Conservation (phyloP, 1,139 yeast species). For the Geotrichum siamense region DNA sequence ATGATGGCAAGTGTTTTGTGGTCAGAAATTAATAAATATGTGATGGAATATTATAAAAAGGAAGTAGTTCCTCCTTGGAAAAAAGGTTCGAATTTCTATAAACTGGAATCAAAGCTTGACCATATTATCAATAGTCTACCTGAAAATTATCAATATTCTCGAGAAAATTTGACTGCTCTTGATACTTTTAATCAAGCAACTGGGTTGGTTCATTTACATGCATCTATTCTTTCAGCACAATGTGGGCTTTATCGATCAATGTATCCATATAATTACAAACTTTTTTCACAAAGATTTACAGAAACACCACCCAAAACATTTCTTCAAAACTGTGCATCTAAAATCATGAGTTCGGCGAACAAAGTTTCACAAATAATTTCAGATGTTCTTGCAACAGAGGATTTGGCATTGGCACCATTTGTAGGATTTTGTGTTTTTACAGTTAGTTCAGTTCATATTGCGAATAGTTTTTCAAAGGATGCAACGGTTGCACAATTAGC, state of each 20-base stretch:
- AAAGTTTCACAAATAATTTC: constrained; percentile 29
- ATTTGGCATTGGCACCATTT: constrained; percentile 35
- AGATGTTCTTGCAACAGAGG: constrained; percentile 31
- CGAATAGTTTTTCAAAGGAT: constrained; percentile 32
- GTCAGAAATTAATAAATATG: constrained; percentile 32
- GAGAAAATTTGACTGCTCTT: constrained; percentile 21
- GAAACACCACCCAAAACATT: constrained; percentile 29
- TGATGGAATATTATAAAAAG: constrained; percentile 20
- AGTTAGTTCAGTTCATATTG: constrained; percentile 35
- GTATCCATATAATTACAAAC: constrained; percentile 22
- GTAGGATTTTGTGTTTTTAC: constrained; percentile 35
- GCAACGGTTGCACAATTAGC: constrained; percentile 30
- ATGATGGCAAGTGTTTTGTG: constrained; percentile 30
- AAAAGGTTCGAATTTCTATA: constrained; percentile 20
- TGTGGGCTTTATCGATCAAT: constrained; percentile 27
- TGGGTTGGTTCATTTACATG: constrained; percentile 27
- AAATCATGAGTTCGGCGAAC: constrained; percentile 32
- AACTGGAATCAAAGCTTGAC: constrained; percentile 17
- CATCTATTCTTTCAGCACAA: constrained; percentile 23
- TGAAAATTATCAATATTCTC: constrained; percentile 23
- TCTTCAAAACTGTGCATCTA: constrained; percentile 28
- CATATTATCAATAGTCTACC: constrained; percentile 21
- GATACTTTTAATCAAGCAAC: constrained; percentile 24
- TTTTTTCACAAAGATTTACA: constrained; percentile 11
- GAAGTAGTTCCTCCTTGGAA: constrained; percentile 26